Conservation (phyloP, 2,329 filamentous ascomycete genomes). For the Hortaea werneckii region DNA sequence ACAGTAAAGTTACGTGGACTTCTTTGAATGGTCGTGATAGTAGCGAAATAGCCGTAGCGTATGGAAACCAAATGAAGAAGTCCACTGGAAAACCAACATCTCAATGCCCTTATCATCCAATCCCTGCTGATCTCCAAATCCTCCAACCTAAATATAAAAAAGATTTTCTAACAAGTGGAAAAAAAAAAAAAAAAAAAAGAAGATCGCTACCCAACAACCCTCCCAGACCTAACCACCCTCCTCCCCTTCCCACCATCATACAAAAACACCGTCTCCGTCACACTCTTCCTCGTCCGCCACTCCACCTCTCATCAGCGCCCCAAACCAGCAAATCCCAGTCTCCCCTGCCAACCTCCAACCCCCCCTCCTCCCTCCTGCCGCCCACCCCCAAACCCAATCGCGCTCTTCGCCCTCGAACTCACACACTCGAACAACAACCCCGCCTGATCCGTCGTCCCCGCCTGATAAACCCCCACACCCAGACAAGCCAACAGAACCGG, state of each 20-base stretch:
- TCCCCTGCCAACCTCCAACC: conserved; percentile 24
- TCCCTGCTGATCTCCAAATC: no score
- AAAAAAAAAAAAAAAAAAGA: not conserved
- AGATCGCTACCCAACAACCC: not conserved
- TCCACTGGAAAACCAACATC: no score
- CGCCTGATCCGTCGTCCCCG: conserved; percentile 50
- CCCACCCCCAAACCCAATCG: conserved; percentile 18
- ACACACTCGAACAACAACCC: conserved; percentile 46
- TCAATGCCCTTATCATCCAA: no score
- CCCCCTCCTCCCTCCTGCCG: conserved; percentile 29
- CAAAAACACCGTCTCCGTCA: conserved; percentile 35
- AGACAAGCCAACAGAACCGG: conserved; percentile 53
- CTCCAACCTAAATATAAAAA: no score
- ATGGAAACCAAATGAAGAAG: no score
- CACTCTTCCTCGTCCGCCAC: conserved; percentile 33
- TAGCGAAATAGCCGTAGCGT: no score
- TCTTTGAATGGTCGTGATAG: no score
- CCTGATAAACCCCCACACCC: conserved; percentile 58
- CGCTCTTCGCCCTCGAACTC: conserved; percentile 20
- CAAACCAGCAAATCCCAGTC: conserved; percentile 36
- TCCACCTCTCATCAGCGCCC: conserved; percentile 22
- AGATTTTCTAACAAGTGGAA: not conserved
- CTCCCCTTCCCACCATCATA: conserved; percentile 28
- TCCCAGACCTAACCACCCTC: conserved; percentile 10
- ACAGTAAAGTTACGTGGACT: no score